These are phyloP conservation scores for Rhodotorula sp. DNA, from an alignment of 1,284 basidiomycete genomes.

Conservation along the genomic window DNA sequence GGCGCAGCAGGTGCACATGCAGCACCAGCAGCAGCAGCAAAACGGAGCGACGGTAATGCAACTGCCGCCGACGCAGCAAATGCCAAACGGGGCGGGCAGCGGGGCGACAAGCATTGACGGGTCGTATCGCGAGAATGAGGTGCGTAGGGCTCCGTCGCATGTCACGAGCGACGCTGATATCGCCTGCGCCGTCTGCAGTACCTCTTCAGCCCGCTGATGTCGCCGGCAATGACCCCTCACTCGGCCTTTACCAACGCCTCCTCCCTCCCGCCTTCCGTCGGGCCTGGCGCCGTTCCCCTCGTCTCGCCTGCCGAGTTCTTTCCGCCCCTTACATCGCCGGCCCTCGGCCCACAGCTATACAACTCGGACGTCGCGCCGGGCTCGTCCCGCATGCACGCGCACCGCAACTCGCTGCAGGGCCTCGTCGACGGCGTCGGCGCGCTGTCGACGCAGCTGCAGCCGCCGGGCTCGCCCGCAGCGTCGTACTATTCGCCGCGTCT, in stretches of 20 bases:
- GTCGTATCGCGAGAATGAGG: slow-evolving; percentile 37
- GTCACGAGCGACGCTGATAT: background rate
- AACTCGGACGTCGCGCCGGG: background rate
- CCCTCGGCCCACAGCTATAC: slow-evolving; percentile 54
- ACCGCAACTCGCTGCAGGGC: slow-evolving; percentile 37
- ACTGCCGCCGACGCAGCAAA: background rate
- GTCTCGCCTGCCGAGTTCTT: slow-evolving; percentile 56
- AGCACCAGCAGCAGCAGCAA: slow-evolving; percentile 12
- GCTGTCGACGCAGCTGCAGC: slow-evolving; percentile 28
- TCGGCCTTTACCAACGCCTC: slow-evolving; percentile 38
- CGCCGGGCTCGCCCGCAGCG: slow-evolving; percentile 12
- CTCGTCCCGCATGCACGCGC: slow-evolving; percentile 5
- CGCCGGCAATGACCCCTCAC: slow-evolving; percentile 49
- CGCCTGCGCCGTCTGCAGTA: slow-evolving; percentile 19
- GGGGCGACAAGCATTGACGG: slow-evolving; percentile 25
- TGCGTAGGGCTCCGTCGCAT: background rate
- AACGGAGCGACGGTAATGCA: background rate
- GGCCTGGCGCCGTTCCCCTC: slow-evolving; percentile 44
- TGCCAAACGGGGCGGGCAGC: slow-evolving; percentile 9
- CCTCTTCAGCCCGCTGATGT: slow-evolving; percentile 47
- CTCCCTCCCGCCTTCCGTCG: slow-evolving; percentile 35
- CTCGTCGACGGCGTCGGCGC: slow-evolving; percentile 40
- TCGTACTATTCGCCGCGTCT: slow-evolving; percentile 28
- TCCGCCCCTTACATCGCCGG: slow-evolving; percentile 62
- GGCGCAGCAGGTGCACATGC: slow-evolving; percentile 4